Base-by-base conservation (phyloP, 441 rosid genomes). In the Oxalis stricta region DNA sequence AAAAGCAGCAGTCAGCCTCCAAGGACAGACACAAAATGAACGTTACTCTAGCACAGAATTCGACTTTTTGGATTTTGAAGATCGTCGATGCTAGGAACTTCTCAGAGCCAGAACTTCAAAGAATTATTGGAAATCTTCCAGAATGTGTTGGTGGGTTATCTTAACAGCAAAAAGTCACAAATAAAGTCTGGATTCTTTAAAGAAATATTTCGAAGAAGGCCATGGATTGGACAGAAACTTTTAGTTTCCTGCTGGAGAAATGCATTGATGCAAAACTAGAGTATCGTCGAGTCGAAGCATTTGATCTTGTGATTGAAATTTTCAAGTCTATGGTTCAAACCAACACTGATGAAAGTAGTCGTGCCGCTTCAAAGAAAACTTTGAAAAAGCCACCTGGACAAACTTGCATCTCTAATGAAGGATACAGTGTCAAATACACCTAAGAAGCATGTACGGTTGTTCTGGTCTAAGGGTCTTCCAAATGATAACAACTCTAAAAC, bases 31-130 rank as follows among this genome's bases (percentile, higher is more conserved):
- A 79, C 65, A 83, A 72, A 65, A 75, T 86, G 76, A 55, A 79
- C 16, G 56, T 65, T 37, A 70, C 78, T 44, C 76, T 91, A 5
- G 84, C 81, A 9, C 81, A 79, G 62, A 73, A 74, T 58, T 91
- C 99, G 43, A 69, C 85, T 10, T 71, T 66, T 59, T 86, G 93
- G 96, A 56, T 77, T 55, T 65, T 86, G 50, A 86, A 76, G 67
- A 72, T 91, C 43, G 66, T 84, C 28, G 91, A 86, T 61, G 70
- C 79, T 3, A 71, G 61, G 50, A 71, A 71, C 11, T 72, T 72
- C 40, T 30, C 78, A 1, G 76, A 72, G 53, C 10, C 72, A 33
- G 82, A 91, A 40, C 63, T 75, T 50, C 72, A 77, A 60, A 63
- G 60, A 56, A 64, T 79, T 46, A 34, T 67, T 50, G n/a, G 72